These are phyloP conservation scores for Pulicaria dysenterica DNA, from an alignment of 129 eudicot species.

Conservation along the genomic window DNA sequence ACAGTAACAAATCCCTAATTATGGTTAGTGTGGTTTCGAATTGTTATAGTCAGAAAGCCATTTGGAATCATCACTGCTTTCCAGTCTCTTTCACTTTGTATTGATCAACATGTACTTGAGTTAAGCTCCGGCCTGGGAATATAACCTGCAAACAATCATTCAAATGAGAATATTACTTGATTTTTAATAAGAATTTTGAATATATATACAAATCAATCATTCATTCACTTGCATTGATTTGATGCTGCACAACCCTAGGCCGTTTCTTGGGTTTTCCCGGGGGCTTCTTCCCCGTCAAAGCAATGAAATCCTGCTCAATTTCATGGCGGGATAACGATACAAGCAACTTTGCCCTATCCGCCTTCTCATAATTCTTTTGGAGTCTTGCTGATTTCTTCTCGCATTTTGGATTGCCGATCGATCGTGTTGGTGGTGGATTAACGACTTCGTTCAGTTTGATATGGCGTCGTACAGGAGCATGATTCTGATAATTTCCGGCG, in stretches of 20 bases:
- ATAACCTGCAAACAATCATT: not conserved
- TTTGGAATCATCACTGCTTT: not conserved
- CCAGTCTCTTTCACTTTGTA: not conserved
- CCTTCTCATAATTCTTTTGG: slow-evolving; percentile 30
- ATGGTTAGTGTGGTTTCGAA: too few relatives aligned
- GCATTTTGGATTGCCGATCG: not conserved
- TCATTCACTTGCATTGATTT: slow-evolving; percentile 42
- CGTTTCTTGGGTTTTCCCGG: slow-evolving; percentile 57
- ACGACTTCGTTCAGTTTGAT: not conserved
- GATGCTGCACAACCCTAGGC: slow-evolving; percentile 42
- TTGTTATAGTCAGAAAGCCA: too few relatives aligned
- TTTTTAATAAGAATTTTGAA: too few relatives aligned
- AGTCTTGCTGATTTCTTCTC: not conserved
- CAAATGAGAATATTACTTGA: too few relatives aligned
- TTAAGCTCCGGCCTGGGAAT: not conserved
- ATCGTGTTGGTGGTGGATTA: not conserved
- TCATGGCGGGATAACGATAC: slow-evolving; percentile 40
- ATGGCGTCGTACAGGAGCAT: not conserved
- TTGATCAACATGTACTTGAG: not conserved
- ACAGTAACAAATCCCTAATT: too few relatives aligned
- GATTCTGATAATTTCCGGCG: not conserved
- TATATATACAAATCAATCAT: not conserved
- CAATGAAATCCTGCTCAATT: slow-evolving; percentile 62
- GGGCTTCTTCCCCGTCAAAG: slow-evolving; percentile 37
- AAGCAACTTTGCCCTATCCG: slow-evolving; percentile 50